Evolutionary conservation across 768 basidiomycete genomes (phyloP).

Genomic region (Mycena pura): DNA sequence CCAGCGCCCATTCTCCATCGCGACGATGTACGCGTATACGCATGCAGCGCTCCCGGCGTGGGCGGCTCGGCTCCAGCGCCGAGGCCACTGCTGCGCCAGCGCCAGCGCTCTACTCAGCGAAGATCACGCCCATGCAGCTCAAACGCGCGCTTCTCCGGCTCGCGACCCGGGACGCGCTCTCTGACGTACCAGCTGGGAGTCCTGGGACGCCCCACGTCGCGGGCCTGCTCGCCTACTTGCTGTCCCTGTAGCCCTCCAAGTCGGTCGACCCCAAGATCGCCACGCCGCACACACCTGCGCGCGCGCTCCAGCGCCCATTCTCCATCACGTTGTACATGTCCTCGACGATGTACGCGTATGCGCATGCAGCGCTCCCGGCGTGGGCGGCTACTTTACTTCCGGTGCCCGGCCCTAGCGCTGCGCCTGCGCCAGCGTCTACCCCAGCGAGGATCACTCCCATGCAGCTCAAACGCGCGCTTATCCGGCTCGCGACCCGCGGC

Average conservation of each 20-base stretch:
- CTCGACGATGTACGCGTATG: constrained; percentile 56
- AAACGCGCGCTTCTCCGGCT: constrained; percentile 77
- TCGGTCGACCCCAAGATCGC: constrained; percentile 63
- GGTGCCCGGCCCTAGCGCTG: constrained; percentile 50
- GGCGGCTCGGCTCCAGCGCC: constrained; percentile 20
- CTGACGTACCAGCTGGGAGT: constrained; percentile 54
- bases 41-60: constrained; percentile 29
- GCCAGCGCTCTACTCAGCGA: constrained; percentile 31
- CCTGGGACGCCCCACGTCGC: constrained; percentile 79
- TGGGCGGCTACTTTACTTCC: constrained; percentile 67
- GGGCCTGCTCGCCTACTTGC: constrained; percentile 89
- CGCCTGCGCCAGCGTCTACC: constrained; percentile 48
- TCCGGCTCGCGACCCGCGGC: constrained; percentile 62
- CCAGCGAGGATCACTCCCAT: constrained; percentile 58
- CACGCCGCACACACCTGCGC: too few species aligned
- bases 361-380: constrained; percentile 60
- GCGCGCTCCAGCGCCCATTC: too few species aligned
- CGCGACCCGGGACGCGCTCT: constrained; percentile 57
- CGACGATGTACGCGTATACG: too few species aligned
- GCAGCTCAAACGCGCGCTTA: constrained; percentile 78
- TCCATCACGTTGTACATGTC: constrained; percentile 41
- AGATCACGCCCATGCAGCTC: constrained; percentile 76
- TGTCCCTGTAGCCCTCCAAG: constrained; percentile 81
- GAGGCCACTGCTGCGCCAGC: constrained; percentile 47
- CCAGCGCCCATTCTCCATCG: too few species aligned